A percentile compares a stretch with the other conserved stretches of the same genome.
phyloP scores from a whole-genome alignment of 2,329 filamentous ascomycete species.

The Sphaerulina populicola region DNA sequence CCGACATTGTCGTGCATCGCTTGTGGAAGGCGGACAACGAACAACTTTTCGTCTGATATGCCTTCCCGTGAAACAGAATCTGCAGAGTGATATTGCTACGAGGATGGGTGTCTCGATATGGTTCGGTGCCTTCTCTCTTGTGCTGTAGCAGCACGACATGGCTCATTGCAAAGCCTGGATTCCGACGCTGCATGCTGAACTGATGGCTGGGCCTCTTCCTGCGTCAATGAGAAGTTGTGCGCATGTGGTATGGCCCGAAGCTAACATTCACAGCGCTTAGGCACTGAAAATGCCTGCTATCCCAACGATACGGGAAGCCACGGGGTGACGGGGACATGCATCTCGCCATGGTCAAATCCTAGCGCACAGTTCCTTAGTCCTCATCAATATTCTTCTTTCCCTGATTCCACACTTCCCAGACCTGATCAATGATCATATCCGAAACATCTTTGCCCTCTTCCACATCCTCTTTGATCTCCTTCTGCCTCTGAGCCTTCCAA shows the following conservation, averaged over 20 bases:
- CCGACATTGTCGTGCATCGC: neutral
- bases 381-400: slow-evolving; percentile 30
- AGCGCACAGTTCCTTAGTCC: slow-evolving; percentile 1
- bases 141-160: too few species aligned
- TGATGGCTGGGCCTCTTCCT: too few species aligned
- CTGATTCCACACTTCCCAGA: slow-evolving; percentile 34
- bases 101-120: too few species aligned
- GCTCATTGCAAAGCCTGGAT: too few species aligned
- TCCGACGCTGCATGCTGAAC: too few species aligned
- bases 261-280: too few species aligned
- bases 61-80: neutral
- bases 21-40: neutral
- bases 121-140: too few species aligned
- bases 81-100: neutral
- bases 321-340: too few species aligned
- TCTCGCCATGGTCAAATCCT: neutral
- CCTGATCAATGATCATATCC: slow-evolving; percentile 36
- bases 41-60: neutral
- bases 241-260: neutral
- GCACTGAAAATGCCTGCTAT: too few species aligned
- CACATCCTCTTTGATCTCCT: slow-evolving; percentile 39
- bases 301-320: too few species aligned
- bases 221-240: neutral
- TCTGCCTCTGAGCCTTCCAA: slow-evolving; percentile 38
- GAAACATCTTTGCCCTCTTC: slow-evolving; percentile 34